Base-by-base conservation (phyloP, 352 stramenopile genomes). In the Phytophthora megakarya region DNA sequence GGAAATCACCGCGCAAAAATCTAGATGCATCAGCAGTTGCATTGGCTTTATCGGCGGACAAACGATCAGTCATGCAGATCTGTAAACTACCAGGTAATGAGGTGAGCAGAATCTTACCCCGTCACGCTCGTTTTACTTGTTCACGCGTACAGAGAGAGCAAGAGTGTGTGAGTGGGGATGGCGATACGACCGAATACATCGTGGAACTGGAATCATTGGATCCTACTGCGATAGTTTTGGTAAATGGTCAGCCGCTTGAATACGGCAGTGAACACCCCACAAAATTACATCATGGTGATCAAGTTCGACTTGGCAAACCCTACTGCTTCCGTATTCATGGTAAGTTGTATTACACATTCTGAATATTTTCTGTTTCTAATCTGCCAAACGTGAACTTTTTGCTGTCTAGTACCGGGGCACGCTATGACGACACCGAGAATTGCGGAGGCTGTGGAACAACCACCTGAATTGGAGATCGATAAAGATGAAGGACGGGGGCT, bases 321-420 rank as follows among this genome's bases (percentile, higher is more conserved):
- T 74, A 75, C 38, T 72, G 63, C 43, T 88, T 87, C 35, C 70
- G 76, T 15, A 71, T 87, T 30, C 72, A 82, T 49, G 67, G 77
- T 84, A 67, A 44, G 72, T 10, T 54, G 32, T 22, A 43, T 12
- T 25, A 62, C 30, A 16, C 38, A 40, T 44, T n/a, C n/a, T 3
- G 23, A 8, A 10, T 52, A 25, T 19, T 54, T 15, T 48, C 16
- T 37, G 11, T 32, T 28, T 35, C n/a, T 58, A 37, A 38, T 21
- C 0, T 48, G 15, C 19, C 38, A 3, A 16, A 46, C 22, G 23
- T 42, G 37, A 5, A 43, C n/a, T n/a, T n/a, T 16, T 50, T 44
- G 26, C 21, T 9, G 44, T 62, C 18, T 30, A 76, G 69, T 74
- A 6, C 69, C 69, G 16, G 69, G 69, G 1, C 63, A 44, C 21